Conservation (phyloP, 176 grass and related monocot species). For the Avena atlantica region DNA sequence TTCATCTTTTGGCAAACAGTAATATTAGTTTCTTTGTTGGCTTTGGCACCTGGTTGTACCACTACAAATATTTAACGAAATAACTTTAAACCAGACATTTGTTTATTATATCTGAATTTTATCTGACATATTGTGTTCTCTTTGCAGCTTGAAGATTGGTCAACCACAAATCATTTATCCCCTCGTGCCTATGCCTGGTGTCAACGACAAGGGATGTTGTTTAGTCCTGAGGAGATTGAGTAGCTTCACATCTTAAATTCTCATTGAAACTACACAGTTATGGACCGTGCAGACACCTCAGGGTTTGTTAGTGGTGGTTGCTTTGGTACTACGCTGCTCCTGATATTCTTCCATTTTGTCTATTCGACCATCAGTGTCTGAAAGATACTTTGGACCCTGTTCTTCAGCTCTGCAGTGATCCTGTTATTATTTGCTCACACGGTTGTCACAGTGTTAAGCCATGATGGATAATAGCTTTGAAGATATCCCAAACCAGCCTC, state of each 20-base stretch:
- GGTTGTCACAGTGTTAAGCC: not conserved
- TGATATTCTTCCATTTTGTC: conserved; percentile 66
- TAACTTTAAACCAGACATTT: conserved; percentile 11
- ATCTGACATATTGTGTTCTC: conserved; percentile 20
- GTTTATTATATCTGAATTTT: conserved; percentile 38
- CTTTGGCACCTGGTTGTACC: not conserved
- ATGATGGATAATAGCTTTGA: conserved; percentile 45
- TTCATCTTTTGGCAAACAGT: not conserved
- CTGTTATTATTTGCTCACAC: conserved; percentile 11
- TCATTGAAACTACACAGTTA: conserved; percentile 19
- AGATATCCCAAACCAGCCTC: conserved; percentile 39
- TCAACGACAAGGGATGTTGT: conserved; percentile 29
- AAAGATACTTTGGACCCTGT: conserved; percentile 33
- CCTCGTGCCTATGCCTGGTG: conserved; percentile 37
- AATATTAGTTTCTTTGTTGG: conserved; percentile 13
- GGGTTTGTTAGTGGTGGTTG: conserved; percentile 72
- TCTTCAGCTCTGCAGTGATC: conserved; percentile 30
- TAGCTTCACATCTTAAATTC: conserved; percentile 45
- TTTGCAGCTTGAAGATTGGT: conserved; percentile 8
- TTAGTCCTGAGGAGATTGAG: conserved; percentile 29
- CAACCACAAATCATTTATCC: not conserved
- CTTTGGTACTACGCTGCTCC: conserved; percentile 49
- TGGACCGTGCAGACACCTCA: conserved; percentile 71
- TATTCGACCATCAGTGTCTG: conserved; percentile 41
- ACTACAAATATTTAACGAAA: conserved; percentile 9